These are phyloP conservation scores for Helotiales sp. DNA, from an alignment of 2,329 filamentous ascomycete species.

Conservation along the genomic window DNA sequence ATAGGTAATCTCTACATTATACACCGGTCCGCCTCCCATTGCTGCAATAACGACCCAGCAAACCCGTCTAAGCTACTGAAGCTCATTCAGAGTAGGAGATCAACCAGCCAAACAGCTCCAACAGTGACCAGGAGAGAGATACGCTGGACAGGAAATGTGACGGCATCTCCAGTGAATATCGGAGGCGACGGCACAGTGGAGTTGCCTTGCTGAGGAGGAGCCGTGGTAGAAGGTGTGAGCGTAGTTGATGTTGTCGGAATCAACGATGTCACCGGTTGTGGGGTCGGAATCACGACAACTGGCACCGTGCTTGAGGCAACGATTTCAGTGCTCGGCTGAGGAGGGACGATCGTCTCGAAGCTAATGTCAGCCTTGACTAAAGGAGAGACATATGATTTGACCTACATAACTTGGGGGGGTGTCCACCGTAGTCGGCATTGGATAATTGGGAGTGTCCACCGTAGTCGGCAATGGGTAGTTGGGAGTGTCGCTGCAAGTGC, in stretches of 20 bases:
- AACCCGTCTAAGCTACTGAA: too few species aligned
- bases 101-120: not conserved
- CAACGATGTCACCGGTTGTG: not conserved
- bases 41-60: too few species aligned
- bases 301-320: not conserved
- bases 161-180: constrained; percentile 11
- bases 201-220: constrained; percentile 10
- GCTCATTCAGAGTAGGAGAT: not conserved
- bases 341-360: not conserved
- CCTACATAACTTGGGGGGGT: not conserved
- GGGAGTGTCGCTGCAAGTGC: not conserved
- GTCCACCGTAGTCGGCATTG: not conserved
- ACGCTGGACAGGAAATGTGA: not conserved
- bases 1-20: too few species aligned
- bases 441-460: not conserved
- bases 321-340: constrained; percentile 10
- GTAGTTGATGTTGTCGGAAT: not conserved
- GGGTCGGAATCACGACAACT: not conserved
- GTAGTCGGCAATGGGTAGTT: not conserved
- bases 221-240: not conserved
- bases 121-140: not conserved
- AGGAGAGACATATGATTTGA: too few species aligned
- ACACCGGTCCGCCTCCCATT: too few species aligned
- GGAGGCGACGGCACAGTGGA: not conserved
- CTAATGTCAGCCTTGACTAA: not conserved